Percentiles rank a stretch among this genome's conserved stretches.
Evolutionary conservation across 1,139 yeast species (phyloP).

Genomic region (Yamadazyma jaroonii): DNA sequence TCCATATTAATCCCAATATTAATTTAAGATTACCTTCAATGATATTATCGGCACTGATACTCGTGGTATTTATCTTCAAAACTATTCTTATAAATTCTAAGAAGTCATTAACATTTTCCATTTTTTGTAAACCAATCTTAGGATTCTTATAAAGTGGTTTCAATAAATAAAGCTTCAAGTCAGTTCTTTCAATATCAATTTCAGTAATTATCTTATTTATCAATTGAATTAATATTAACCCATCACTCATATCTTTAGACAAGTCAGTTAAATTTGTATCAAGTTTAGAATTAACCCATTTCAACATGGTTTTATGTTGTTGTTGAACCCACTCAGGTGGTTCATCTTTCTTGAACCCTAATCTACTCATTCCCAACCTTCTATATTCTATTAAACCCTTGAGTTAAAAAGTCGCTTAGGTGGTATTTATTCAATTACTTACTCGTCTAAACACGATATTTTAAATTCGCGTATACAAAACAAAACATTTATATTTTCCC

Average conservation of each 20-base stretch:
- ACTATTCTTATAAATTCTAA: conserved; percentile 53
- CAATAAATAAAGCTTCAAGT: conserved; percentile 22
- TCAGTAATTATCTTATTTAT: conserved; percentile 28
- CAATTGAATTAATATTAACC: conserved; percentile 36
- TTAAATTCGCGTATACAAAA: not conserved
- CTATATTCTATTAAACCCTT: not conserved
- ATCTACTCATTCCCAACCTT: not conserved
- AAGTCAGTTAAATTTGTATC: conserved; percentile 23
- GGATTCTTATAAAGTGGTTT: conserved; percentile 46
- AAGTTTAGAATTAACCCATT: conserved; percentile 46
- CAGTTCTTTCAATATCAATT: conserved; percentile 16
- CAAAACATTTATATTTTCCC: not conserved
- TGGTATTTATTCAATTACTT: conserved; percentile 1
- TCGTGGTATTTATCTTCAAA: conserved; percentile 49
- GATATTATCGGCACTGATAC: conserved; percentile 68
- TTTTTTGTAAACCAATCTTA: conserved; percentile 53
- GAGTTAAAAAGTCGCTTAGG: not conserved
- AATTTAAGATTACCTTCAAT: conserved; percentile 62
- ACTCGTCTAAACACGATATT: conserved; percentile 1
- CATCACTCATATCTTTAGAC: conserved; percentile 35
- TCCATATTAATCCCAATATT: conserved; percentile 67
- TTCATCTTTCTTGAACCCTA: not conserved
- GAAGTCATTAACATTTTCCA: conserved; percentile 59
- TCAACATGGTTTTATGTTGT: conserved; percentile 45
- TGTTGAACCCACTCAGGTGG: conserved; percentile 35